A percentile compares a stretch with the other conserved stretches of the same genome.
Evolutionary conservation across 768 basidiomycete genomes (phyloP).

Genomic region (Naematelia encephala): DNA sequence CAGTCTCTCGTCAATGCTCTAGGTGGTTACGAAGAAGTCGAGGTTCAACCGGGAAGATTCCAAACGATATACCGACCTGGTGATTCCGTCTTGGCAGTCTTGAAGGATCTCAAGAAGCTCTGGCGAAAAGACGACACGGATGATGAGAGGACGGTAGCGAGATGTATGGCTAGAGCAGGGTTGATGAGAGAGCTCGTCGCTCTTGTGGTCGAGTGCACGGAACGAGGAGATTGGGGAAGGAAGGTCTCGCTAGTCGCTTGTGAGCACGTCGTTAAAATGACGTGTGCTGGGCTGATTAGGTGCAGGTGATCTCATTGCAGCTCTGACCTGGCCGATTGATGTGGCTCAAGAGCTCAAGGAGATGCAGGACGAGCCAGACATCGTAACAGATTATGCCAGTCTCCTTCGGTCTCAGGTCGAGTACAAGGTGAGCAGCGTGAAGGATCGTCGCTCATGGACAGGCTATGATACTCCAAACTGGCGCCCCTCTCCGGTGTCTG

Average conservation of each 20-base stretch:
- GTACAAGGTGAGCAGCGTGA: slow-evolving; percentile 65
- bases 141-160: slow-evolving; percentile 91
- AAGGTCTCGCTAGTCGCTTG: slow-evolving; percentile 50
- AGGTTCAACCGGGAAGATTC: slow-evolving; percentile 17
- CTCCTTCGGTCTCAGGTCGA: slow-evolving; percentile 73
- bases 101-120: slow-evolving; percentile 90
- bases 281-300: background rate
- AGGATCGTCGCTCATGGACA: slow-evolving; percentile 1
- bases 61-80: slow-evolving; percentile 50
- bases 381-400: slow-evolving; percentile 82
- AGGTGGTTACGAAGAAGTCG: slow-evolving; percentile 50
- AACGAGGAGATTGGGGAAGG: slow-evolving; percentile 48
- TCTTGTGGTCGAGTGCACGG: slow-evolving; percentile 58
- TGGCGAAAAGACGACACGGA: slow-evolving; percentile 97
- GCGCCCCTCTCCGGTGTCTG: slow-evolving; percentile 31
- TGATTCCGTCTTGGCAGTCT: slow-evolving; percentile 48
- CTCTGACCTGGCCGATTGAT: slow-evolving; percentile 99
- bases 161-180: slow-evolving; percentile 85
- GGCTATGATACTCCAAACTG: slow-evolving; percentile 39
- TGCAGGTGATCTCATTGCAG: slow-evolving; percentile 79
- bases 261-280: slow-evolving; percentile 25
- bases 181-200: slow-evolving; percentile 83
- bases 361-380: slow-evolving; percentile 69
- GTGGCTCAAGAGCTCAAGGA: slow-evolving; percentile 91
- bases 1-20: slow-evolving; percentile 48